A percentile compares a stretch with the other conserved stretches of the same genome.
Conservation (phyloP, 176 grass and related monocot species). For the Oryza meridionalis region DNA sequence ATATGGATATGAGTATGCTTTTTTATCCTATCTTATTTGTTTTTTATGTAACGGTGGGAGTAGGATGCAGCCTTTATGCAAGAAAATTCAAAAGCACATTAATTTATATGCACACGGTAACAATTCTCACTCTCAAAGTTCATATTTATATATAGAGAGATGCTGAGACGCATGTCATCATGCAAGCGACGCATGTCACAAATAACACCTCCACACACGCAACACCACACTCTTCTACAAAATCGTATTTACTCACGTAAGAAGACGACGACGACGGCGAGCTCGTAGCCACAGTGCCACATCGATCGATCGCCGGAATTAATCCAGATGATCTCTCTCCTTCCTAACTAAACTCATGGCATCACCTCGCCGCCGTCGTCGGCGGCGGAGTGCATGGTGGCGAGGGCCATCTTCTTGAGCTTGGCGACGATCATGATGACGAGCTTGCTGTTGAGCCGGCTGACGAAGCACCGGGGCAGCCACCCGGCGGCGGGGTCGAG, state of each 20-base stretch:
- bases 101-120: background rate
- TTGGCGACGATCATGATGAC: constrained; percentile 89
- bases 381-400: constrained; percentile 30
- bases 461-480: constrained; percentile 88
- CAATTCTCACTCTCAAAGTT: constrained; percentile 6
- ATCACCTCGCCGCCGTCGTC: background rate
- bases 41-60: no score
- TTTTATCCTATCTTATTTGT: no score
- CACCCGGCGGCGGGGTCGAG: constrained; percentile 82
- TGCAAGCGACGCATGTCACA: background rate
- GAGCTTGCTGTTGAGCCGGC: constrained; percentile 86
- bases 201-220: background rate
- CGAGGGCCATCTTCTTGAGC: constrained; percentile 77
- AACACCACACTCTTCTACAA: constrained; percentile 9
- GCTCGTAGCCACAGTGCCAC: no score
- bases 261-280: background rate
- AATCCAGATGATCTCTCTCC: background rate
- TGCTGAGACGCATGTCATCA: background rate
- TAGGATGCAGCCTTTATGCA: background rate
- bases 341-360: background rate
- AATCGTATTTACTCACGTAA: constrained; percentile 45
- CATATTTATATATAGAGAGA: background rate
- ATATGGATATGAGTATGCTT: no score
- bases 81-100: background rate
- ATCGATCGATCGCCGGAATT: background rate